phyloP scores from a whole-genome alignment of 495 filamentous ascomycete species.

The Geoglossum glabrum region DNA sequence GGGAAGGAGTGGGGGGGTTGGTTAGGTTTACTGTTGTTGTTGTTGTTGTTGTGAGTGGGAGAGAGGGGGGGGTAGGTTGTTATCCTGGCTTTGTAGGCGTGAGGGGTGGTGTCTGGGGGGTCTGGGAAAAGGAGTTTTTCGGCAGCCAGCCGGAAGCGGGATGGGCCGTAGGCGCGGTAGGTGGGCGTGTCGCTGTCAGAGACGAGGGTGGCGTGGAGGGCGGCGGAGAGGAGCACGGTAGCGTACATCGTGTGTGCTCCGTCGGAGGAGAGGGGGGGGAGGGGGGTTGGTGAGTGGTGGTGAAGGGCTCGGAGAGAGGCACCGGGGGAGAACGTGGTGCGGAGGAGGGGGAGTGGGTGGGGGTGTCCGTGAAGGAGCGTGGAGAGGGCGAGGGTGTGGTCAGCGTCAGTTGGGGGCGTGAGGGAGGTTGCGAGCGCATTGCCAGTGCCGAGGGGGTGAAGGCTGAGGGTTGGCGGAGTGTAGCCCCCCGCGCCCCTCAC shows the following conservation, averaged over 20 bases:
- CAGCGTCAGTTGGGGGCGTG: not conserved
- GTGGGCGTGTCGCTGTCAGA: conserved; percentile 67
- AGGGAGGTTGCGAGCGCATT: conserved; percentile 67
- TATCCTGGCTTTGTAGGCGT: conserved; percentile 47
- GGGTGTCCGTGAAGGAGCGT: conserved; percentile 34
- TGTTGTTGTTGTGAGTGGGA: no score
- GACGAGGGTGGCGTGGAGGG: conserved; percentile 68
- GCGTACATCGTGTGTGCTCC: conserved; percentile 31
- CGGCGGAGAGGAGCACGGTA: conserved; percentile 75
- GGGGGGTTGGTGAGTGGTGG: conserved; percentile 16
- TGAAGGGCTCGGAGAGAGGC: conserved; percentile 31
- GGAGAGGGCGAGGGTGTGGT: conserved; percentile 26
- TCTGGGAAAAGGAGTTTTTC: conserved; percentile 45
- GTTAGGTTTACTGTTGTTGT: no score
- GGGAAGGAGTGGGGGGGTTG: no score
- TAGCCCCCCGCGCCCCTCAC: conserved; percentile 9
- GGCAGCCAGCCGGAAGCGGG: conserved; percentile 69
- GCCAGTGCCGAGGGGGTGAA: conserved; percentile 68
- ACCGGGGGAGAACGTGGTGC: conserved; percentile 43
- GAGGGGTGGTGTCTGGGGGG: conserved; percentile 38
- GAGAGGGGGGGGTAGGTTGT: no score
- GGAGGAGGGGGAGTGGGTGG: conserved; percentile 31
- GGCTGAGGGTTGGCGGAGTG: conserved; percentile 33
- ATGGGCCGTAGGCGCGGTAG: conserved; percentile 50
- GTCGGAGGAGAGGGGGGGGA: not conserved